Conservation (phyloP, 805 yeast species). For the Sugiyamaella smithiae region DNA sequence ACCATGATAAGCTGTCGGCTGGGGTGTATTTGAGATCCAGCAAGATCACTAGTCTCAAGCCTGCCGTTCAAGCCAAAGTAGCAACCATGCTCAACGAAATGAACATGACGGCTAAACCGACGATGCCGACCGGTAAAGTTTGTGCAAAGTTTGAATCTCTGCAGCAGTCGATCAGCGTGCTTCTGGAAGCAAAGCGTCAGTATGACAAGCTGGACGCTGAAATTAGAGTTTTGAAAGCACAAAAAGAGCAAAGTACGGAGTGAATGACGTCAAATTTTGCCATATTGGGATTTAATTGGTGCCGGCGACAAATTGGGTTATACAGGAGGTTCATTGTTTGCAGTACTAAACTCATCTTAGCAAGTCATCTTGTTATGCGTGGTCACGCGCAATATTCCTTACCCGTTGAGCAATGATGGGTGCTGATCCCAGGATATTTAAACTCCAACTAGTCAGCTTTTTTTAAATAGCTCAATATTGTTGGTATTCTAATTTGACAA, state of each 20-base stretch:
- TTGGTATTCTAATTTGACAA: background rate
- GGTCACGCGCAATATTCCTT: slow-evolving; percentile 1
- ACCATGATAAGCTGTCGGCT: slow-evolving; percentile 56
- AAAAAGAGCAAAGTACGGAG: slow-evolving; percentile 2
- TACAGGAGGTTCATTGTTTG: too few relatives aligned
- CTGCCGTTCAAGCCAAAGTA: slow-evolving; percentile 65
- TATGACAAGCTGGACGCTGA: slow-evolving; percentile 87
- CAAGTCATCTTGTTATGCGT: background rate
- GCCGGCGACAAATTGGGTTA: too few relatives aligned
- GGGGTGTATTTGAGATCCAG: slow-evolving; percentile 84
- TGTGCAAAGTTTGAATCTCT: slow-evolving; percentile 74
- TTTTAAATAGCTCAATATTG: background rate
- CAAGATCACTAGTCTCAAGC: slow-evolving; percentile 74
- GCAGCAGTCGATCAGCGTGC: slow-evolving; percentile 61
- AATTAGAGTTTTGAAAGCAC: slow-evolving; percentile 40
- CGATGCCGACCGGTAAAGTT: slow-evolving; percentile 80
- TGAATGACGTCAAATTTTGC: background rate
- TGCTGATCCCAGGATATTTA: background rate
- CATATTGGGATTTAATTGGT: too few relatives aligned
- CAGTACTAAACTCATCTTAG: background rate
- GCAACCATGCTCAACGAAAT: slow-evolving; percentile 67
- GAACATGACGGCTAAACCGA: slow-evolving; percentile 76
- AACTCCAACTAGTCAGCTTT: too few relatives aligned
- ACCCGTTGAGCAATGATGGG: slow-evolving; percentile 1
- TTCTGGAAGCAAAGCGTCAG: slow-evolving; percentile 82